These are phyloP conservation scores for Hirschfeldia incana DNA, from an alignment of 345 rosid genomes.

Conservation along the genomic window DNA sequence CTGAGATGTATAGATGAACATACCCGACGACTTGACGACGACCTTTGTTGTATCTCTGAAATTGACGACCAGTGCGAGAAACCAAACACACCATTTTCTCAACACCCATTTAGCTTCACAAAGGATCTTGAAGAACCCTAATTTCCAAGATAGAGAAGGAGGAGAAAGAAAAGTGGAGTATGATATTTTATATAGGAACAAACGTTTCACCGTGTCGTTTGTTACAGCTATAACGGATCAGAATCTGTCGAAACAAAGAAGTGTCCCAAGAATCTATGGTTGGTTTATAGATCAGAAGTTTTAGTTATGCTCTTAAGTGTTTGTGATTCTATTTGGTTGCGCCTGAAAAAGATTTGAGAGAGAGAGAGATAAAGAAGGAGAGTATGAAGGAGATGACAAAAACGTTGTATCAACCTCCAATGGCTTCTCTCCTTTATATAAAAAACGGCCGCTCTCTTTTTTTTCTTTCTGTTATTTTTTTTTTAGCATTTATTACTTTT, in stretches of 20 bases:
- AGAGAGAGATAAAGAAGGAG: constrained; percentile 6
- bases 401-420: constrained; percentile 37
- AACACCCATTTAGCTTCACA: constrained; percentile 22
- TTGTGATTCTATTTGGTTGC: constrained; percentile 27
- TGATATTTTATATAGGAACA: background rate
- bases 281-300: constrained; percentile 19
- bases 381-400: constrained; percentile 29
- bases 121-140: constrained; percentile 11
- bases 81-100: constrained; percentile 60
- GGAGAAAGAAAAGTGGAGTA: background rate
- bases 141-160: background rate
- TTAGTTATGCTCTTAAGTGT: constrained; percentile 17
- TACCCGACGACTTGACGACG: constrained; percentile 96
- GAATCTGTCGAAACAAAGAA: constrained; percentile 25
- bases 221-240: constrained; percentile 22
- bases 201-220: constrained; percentile 10
- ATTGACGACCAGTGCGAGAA: constrained; percentile 72
- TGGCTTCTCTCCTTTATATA: constrained; percentile 40
- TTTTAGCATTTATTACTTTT: constrained; percentile 1
- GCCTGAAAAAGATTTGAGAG: constrained; percentile 34
- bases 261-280: constrained; percentile 5
- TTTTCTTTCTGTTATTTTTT: background rate
- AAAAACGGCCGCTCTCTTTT: constrained; percentile 30
- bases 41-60: constrained; percentile 75
- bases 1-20: constrained; percentile 26